Conservation (phyloP, 345 rosid species). For the Durio zibethinus region DNA sequence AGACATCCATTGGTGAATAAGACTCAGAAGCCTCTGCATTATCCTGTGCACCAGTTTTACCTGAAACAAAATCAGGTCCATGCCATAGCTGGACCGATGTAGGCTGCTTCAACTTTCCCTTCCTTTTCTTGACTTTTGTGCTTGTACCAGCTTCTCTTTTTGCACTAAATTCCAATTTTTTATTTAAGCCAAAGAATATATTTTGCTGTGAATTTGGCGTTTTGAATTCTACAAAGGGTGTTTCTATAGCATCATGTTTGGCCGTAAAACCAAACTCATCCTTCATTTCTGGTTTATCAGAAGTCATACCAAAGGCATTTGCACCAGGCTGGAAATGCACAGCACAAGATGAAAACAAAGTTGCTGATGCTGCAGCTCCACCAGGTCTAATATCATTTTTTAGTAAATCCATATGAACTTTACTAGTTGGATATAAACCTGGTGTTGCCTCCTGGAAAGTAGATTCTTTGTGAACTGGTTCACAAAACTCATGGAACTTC, state of each 20-base stretch:
- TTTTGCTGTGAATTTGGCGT: slow-evolving; percentile 45
- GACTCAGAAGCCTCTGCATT: slow-evolving; percentile 54
- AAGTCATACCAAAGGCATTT: slow-evolving; percentile 23
- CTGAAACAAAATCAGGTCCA: slow-evolving; percentile 50
- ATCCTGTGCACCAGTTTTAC: slow-evolving; percentile 39
- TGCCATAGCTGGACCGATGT: slow-evolving; percentile 46
- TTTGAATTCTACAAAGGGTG: slow-evolving; percentile 50
- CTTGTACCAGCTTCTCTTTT: slow-evolving; percentile 47
- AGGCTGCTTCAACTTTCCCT: slow-evolving; percentile 60
- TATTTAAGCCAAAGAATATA: slow-evolving; percentile 41
- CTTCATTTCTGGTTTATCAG: slow-evolving; percentile 21
- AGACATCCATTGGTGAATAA: slow-evolving; percentile 83
- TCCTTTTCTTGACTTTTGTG: slow-evolving; percentile 50
- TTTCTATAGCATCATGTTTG: slow-evolving; percentile 25
- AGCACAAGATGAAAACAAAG: slow-evolving; percentile 17
- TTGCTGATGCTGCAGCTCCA: slow-evolving; percentile 19
- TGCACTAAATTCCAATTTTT: slow-evolving; percentile 53
- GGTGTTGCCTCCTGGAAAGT: slow-evolving; percentile 24
- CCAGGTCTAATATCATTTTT: background rate
- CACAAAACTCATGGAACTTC: slow-evolving; percentile 22
- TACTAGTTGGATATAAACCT: slow-evolving; percentile 18
- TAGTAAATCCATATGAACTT: slow-evolving; percentile 14
- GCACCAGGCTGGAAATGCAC: slow-evolving; percentile 1
- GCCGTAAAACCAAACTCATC: slow-evolving; percentile 29
- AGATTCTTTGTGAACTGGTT: slow-evolving; percentile 28